Base-by-base conservation (phyloP, 345 rosid genomes). In the Moricandia arvensis region DNA sequence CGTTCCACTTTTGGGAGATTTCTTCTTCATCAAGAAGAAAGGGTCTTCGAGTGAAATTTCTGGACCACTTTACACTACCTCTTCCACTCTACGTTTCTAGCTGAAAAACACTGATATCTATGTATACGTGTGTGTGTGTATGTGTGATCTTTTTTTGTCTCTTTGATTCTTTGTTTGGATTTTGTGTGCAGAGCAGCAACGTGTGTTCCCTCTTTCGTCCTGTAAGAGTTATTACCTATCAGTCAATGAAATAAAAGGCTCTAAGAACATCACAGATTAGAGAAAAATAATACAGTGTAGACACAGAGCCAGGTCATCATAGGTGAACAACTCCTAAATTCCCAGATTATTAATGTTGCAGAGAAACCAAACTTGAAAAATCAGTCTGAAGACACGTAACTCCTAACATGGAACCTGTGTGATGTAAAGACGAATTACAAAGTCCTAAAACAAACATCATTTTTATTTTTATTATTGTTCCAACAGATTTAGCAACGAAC, bases 1-100 rank as follows among this genome's bases (percentile, higher is more conserved):
- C 0, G 81, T 91, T 75, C 98, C 97, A 55, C 86, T 90, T 5
- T 82, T 90, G 55, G 88, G 90, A 45, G 93, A 91, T 59, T 80
- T 86, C 47, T 68, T 89, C 69, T 85, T 88, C 70, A 84, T 75
- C 83, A 86, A 80, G 90, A 90, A 83, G 73, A 91, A 83, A 65
- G 75, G 63, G 1, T 68, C 81, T 10, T 37, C 57, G 0, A 31
- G 63, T 63, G 68, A 74, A 3, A 55, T 74, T 4, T 63, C 74
- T 53, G 24, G 38, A 64, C 77, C 77, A 54, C 66, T 73, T 3
- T 80, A 78, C 66, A 69, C 90, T 77, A 74, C 78, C 35, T 82
- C 68, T 82, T 83, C 88, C 12, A 82, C 89, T 66, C 53, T 84
- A 13, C 72, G 69, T 6, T 74, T 74, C 75, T 80, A 62, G 59